Evolutionary conservation across 306 rosid species (phyloP).

Genomic region (Psophocarpus tetragonolobus): DNA sequence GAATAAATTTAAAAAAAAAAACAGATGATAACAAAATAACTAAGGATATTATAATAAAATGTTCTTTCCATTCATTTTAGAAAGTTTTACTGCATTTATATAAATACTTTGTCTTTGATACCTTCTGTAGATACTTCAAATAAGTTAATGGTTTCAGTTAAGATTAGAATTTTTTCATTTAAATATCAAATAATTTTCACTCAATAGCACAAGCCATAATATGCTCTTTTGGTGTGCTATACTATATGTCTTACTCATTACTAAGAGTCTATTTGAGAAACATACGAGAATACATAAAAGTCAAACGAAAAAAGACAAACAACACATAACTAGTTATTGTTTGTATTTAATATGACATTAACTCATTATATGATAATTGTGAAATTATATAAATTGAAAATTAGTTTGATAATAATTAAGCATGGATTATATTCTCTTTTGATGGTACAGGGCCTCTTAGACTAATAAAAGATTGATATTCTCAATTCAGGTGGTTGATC

Average conservation of each 20-base stretch:
- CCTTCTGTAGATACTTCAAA: neutral
- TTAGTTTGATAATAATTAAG: too few species aligned
- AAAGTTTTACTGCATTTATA: neutral
- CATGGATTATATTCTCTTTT: too few species aligned
- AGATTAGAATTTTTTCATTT: neutral
- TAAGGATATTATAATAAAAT: neutral
- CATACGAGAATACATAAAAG: too few species aligned
- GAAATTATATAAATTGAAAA: too few species aligned
- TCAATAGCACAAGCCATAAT: neutral
- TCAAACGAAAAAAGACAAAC: too few species aligned
- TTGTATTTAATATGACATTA: too few species aligned
- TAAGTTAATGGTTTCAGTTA: neutral
- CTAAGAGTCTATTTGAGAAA: neutral
- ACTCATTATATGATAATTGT: too few species aligned
- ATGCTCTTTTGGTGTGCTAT: neutral
- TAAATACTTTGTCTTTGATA: neutral
- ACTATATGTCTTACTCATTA: neutral
- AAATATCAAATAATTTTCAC: neutral
- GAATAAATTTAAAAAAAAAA: neutral
- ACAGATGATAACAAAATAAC: neutral
- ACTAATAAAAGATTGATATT: too few species aligned
- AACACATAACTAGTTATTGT: too few species aligned
- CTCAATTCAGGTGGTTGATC: too few species aligned
- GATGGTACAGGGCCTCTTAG: too few species aligned
- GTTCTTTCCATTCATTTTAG: neutral